Percentiles rank a stretch among this genome's conserved stretches.
Conservation (phyloP, 441 rosid species). For the Gossypium trilobum region DNA sequence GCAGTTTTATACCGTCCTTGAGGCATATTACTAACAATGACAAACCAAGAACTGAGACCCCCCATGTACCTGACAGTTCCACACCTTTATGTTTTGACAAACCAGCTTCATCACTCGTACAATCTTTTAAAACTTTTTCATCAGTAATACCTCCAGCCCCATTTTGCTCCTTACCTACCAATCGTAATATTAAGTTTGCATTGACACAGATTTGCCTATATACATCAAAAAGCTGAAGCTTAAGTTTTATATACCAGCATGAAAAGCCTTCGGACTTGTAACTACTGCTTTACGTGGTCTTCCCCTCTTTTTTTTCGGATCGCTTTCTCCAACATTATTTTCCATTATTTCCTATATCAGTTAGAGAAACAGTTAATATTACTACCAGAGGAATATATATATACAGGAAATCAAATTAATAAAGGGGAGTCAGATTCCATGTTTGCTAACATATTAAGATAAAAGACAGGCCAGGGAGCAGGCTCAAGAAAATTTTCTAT, state of each 20-base stretch:
- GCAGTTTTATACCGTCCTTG: neutral
- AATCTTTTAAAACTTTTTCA: neutral
- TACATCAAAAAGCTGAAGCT: neutral
- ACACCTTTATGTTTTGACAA: neutral
- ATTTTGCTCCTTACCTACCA: slow-evolving; percentile 2
- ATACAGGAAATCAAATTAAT: neutral
- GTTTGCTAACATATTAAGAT: neutral
- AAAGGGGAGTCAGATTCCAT: neutral
- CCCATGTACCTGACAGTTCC: neutral
- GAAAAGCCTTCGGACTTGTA: neutral
- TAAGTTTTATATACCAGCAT: neutral
- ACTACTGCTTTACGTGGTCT: neutral
- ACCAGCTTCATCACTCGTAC: neutral
- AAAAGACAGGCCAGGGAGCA: neutral
- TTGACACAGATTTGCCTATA: neutral
- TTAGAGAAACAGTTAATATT: neutral
- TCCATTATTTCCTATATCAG: neutral
- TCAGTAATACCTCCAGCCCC: neutral
- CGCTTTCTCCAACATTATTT: neutral
- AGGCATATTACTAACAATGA: neutral
- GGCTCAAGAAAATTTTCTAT: neutral
- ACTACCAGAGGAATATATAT: neutral
- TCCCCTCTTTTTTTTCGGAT: neutral
- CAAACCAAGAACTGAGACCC: neutral
- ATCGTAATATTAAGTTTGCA: neutral